Evolutionary conservation across 2,329 filamentous ascomycete genomes (phyloP).

Genomic region (Dothidotthia symphoricarpi): DNA sequence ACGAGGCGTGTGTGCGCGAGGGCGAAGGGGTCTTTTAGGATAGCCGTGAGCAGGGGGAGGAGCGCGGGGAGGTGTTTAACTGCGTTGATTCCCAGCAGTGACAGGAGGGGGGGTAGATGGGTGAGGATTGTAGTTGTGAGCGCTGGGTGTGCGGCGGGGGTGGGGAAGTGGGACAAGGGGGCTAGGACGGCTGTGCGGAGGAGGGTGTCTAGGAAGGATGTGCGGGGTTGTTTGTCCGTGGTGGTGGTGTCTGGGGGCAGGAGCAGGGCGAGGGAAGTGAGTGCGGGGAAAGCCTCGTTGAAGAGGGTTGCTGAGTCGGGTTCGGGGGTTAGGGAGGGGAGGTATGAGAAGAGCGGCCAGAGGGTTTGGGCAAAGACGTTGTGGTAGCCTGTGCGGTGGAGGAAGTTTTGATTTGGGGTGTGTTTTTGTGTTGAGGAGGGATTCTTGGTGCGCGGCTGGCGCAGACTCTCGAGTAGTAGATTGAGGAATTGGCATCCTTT

Average conservation of each 20-base stretch:
- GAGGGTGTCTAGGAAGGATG: constrained; percentile 46
- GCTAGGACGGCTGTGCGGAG: constrained; percentile 46
- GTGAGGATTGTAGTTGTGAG: constrained; percentile 59
- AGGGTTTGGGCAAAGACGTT: constrained; percentile 68
- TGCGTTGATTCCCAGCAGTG: constrained; percentile 59
- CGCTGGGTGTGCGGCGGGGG: constrained; percentile 50
- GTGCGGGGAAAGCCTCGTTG: constrained; percentile 61
- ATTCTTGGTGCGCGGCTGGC: background rate
- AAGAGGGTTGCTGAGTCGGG: constrained; percentile 67
- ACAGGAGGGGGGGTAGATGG: constrained; percentile 52
- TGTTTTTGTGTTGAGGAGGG: constrained; percentile 25
- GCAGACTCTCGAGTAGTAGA: constrained; percentile 52
- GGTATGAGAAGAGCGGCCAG: constrained; percentile 69
- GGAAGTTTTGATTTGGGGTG: constrained; percentile 38
- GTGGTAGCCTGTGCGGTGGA: constrained; percentile 57
- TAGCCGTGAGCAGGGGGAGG: constrained; percentile 63
- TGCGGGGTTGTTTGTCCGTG: constrained; percentile 5
- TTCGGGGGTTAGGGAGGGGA: constrained; percentile 75
- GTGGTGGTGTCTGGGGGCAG: constrained; percentile 9
- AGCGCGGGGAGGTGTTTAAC: constrained; percentile 70
- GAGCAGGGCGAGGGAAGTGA: constrained; percentile 55
- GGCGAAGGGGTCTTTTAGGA: constrained; percentile 69
- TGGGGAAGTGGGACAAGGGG: constrained; percentile 55
- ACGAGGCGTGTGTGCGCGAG: constrained; percentile 56
- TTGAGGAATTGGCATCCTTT: constrained; percentile 57